phyloP scores from a whole-genome alignment of 495 filamentous ascomycete genomes.

The Xylaria nigripes region DNA sequence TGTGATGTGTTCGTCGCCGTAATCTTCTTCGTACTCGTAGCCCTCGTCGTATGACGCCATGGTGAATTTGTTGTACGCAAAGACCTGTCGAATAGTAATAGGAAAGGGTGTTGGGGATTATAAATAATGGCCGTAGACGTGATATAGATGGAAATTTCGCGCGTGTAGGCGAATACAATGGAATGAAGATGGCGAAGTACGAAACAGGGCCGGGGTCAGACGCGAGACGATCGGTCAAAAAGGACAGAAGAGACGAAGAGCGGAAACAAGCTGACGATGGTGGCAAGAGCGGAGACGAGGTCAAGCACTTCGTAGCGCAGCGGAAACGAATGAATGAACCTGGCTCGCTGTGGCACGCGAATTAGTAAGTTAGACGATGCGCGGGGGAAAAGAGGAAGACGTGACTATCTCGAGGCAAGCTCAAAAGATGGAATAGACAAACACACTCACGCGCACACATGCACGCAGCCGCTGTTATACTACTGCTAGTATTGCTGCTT shows the following conservation, averaged over 20 bases:
- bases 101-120: background rate
- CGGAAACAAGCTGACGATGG: background rate
- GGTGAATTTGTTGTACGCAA: background rate
- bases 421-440: background rate
- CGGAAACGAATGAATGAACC: background rate
- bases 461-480: background rate
- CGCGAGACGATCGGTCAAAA: background rate
- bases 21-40: slow-evolving; percentile 39
- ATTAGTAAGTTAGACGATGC: slow-evolving; percentile 1
- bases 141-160: background rate
- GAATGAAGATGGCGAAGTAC: background rate
- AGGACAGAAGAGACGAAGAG: background rate
- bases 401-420: background rate
- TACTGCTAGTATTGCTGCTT: background rate
- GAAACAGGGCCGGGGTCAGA: background rate
- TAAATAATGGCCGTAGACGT: background rate
- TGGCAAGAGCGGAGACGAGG: background rate
- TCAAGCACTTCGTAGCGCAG: background rate
- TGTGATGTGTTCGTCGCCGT: slow-evolving; percentile 62
- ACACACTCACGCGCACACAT: background rate
- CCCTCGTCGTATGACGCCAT: slow-evolving; percentile 26
- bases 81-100: background rate
- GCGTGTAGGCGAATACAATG: background rate
- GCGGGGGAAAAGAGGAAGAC: background rate
- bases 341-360: background rate